Percentiles rank a stretch among this genome's conserved stretches.
These are phyloP conservation scores for Paraglomus brasilianum DNA, from an alignment of 192 early-diverging fungal species.

Conservation along the genomic window DNA sequence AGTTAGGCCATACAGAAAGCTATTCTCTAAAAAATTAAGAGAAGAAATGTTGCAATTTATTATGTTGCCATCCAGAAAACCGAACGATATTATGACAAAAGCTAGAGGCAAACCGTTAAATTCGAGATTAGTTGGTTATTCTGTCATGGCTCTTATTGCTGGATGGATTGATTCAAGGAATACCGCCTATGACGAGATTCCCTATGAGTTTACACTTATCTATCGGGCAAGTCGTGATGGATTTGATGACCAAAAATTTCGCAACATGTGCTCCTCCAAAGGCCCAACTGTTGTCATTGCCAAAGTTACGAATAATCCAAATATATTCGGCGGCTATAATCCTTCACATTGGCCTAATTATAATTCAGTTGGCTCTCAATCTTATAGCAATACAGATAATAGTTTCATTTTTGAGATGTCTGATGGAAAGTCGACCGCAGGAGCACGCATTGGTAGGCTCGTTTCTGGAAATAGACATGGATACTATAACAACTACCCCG, in stretches of 20 bases:
- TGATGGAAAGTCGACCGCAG: no score
- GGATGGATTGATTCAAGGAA: slow-evolving; percentile 18
- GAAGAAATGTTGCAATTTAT: slow-evolving; percentile 13
- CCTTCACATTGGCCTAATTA: not conserved
- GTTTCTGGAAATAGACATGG: no score
- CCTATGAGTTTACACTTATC: slow-evolving; percentile 21
- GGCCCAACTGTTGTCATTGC: slow-evolving; percentile 8
- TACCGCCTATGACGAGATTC: slow-evolving; percentile 6
- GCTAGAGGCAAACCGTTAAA: slow-evolving; percentile 2
- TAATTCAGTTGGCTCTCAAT: no score
- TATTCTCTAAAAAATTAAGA: not conserved
- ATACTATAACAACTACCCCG: no score
- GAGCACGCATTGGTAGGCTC: no score
- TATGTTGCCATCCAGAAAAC: slow-evolving; percentile 2
- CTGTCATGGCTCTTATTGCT: not conserved
- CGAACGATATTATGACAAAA: not conserved
- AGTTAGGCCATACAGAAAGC: slow-evolving; percentile 5
- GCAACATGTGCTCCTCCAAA: not conserved
- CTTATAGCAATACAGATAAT: no score
- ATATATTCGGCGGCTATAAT: slow-evolving; percentile 8
- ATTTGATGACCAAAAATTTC: not conserved
- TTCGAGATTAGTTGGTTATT: slow-evolving; percentile 12
- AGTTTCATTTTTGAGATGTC: no score
- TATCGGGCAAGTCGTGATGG: slow-evolving; percentile 17
- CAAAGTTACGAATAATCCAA: not conserved